Percentiles rank a stretch among this genome's conserved stretches.
Evolutionary conservation across 2,329 filamentous ascomycete genomes (phyloP).

Genomic region (Cladobotryum protrusum): DNA sequence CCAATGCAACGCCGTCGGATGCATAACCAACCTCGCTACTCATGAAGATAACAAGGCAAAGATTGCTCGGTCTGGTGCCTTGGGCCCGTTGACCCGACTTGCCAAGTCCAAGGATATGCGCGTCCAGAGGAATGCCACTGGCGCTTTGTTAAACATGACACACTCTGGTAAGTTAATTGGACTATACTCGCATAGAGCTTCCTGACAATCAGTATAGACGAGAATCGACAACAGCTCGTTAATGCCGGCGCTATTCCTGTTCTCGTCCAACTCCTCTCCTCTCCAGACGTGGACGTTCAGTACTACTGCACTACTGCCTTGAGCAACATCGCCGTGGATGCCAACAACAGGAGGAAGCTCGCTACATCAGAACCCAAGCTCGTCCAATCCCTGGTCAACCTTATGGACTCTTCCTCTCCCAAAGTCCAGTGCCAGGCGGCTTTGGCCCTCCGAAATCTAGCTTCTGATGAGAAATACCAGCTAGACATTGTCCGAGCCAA

Average conservation of each 20-base stretch:
- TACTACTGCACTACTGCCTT: conserved; percentile 99
- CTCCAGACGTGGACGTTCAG: conserved; percentile 91
- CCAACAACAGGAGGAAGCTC: conserved; percentile 82
- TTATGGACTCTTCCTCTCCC: conserved; percentile 95
- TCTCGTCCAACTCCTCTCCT: conserved; percentile 88
- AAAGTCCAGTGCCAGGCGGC: conserved; percentile 98
- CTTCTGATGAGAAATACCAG: conserved; percentile 98
- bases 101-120: conserved; percentile 99
- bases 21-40: conserved; percentile 95
- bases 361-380: conserved; percentile 86
- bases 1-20: conserved; percentile 97
- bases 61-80: conserved; percentile 89
- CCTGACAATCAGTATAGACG: conserved; percentile 51
- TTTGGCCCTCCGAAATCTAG: conserved; percentile 85
- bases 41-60: conserved; percentile 99
- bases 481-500: conserved; percentile 90
- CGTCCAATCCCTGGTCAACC: conserved; percentile 85
- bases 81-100: conserved; percentile 82
- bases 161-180: conserved; percentile 68
- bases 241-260: conserved; percentile 97
- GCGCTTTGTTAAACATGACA: conserved; percentile 96
- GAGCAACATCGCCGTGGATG: conserved; percentile 96
- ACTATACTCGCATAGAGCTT: background rate
- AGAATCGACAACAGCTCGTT: conserved; percentile 95
- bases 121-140: conserved; percentile 94